Evolutionary conservation across 2,329 filamentous ascomycete genomes (phyloP), one percentile per base, ranked within the genome.

Genomic region (Aspergillus sp.): DNA sequence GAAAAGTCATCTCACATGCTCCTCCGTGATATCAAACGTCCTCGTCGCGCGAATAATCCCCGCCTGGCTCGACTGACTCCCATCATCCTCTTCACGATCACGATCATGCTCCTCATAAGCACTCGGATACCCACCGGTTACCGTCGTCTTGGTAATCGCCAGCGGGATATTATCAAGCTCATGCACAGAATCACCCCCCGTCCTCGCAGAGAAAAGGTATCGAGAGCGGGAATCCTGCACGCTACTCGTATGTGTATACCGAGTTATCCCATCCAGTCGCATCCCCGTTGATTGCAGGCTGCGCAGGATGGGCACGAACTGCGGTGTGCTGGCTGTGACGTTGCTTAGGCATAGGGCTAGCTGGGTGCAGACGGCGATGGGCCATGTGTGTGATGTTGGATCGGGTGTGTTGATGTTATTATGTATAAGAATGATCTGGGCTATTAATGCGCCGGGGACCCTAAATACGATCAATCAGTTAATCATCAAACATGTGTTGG

Each of bases 291-390:
- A 44, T 19, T 58, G 44, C 1, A 48, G 52, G 20, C 41, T 33
- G 1, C 52, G 33, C n/a, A 68, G 47, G 50, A 67, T 66, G 0
- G 64, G 66, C 40, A 57, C 66, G 15, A 66, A 44, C 51, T 67
- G 65, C 5, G 60, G 58, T 56, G 61, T 64, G 47, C 61, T 66
- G 24, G 66, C 66, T 0, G 66, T 68, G n/a, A 66, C 60, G 12
- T 68, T 67, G 47, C 66, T 67, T 6, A 63, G 52, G 13, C 64
- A 67, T 40, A 68, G 66, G 7, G 65, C 61, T 1, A 61, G 46
- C 27, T 60, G 55, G 24, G 61, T 51, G 9, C 61, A 56, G 8
- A 68, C 61, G 6, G 62, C 64, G 34, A 63, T 59, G 3, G 61
- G 58, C 39, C 59, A 68, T 48, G 61, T 63, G 19, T 59, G 17